Evolutionary conservation across 192 early-diverging fungal genomes (phyloP).

Genomic region (Kappamyces sp.): DNA sequence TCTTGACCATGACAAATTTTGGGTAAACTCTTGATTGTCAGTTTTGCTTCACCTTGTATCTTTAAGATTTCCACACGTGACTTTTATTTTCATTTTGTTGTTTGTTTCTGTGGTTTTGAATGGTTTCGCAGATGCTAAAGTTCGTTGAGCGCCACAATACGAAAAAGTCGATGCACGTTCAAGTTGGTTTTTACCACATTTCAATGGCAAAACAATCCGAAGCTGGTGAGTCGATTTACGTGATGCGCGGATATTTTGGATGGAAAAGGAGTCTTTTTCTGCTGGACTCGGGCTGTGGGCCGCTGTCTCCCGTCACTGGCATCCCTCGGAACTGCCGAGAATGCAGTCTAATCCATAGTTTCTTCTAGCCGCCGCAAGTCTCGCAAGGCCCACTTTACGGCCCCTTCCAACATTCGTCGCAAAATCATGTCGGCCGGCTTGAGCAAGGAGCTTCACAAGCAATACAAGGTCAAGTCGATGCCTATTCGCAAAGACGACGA

Average conservation of each 20-base stretch:
- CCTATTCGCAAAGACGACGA: slow-evolving; percentile 98
- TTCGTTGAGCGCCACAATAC: not conserved
- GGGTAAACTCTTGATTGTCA: not conserved
- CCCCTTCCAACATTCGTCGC: slow-evolving; percentile 87
- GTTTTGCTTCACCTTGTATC: too few species aligned
- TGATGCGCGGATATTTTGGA: too few species aligned
- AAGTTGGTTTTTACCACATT: not conserved
- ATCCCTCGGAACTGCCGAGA: not conserved
- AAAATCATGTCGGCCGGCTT: slow-evolving; percentile 95
- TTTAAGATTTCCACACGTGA: too few species aligned
- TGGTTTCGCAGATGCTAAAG: too few species aligned
- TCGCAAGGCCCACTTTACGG: slow-evolving; percentile 98
- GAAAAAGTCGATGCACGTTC: not conserved
- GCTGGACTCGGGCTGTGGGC: too few species aligned
- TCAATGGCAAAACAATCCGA: not conserved
- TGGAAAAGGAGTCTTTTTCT: too few species aligned
- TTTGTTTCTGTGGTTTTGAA: too few species aligned
- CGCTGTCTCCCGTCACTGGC: too few species aligned
- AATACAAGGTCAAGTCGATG: slow-evolving; percentile 92
- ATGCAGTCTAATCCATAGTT: slow-evolving; percentile 12
- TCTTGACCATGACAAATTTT: not conserved
- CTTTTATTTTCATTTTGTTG: too few species aligned
- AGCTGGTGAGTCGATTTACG: not conserved
- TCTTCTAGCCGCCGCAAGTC: slow-evolving; percentile 31
- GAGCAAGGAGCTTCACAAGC: slow-evolving; percentile 97